Conservation (phyloP, 371 early-diverging fungal genomes). For the Dichotomocladium elegans region DNA sequence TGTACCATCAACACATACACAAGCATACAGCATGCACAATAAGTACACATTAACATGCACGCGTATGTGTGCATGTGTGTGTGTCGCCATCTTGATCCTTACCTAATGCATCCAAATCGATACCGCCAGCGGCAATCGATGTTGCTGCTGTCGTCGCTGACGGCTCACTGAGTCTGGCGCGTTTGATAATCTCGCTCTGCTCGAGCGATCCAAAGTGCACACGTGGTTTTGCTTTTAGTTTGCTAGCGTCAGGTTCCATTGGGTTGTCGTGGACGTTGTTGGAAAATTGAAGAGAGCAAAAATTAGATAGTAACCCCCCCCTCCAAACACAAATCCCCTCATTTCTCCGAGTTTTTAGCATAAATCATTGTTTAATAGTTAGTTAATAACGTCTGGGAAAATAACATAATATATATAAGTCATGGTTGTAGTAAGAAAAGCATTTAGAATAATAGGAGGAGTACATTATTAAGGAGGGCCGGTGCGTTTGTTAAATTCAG, state of each 20-base stretch:
- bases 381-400: too few relatives aligned
- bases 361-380: too few relatives aligned
- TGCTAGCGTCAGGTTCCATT: slow-evolving; percentile 12
- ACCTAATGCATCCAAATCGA: slow-evolving; percentile 46
- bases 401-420: too few relatives aligned
- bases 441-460: too few relatives aligned
- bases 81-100: background rate
- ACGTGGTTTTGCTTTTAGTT: slow-evolving; percentile 33
- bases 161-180: slow-evolving; percentile 20
- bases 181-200: slow-evolving; percentile 30
- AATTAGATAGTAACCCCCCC: too few relatives aligned
- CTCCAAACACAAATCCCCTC: too few relatives aligned
- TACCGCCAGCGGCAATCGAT: slow-evolving; percentile 16
- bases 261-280: background rate
- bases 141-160: background rate
- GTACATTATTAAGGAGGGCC: too few relatives aligned
- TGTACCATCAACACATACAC: background rate
- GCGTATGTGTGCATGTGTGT: background rate
- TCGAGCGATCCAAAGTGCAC: slow-evolving; percentile 48
- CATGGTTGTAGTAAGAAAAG: background rate
- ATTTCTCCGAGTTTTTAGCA: too few relatives aligned
- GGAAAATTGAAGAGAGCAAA: background rate
- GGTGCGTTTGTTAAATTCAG: too few relatives aligned
- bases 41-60: background rate
- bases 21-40: background rate